Evolutionary conservation across 2,329 filamentous ascomycete genomes (phyloP), one percentile per base, ranked within the genome.

Genomic region (Drechslerella coelobrocha): DNA sequence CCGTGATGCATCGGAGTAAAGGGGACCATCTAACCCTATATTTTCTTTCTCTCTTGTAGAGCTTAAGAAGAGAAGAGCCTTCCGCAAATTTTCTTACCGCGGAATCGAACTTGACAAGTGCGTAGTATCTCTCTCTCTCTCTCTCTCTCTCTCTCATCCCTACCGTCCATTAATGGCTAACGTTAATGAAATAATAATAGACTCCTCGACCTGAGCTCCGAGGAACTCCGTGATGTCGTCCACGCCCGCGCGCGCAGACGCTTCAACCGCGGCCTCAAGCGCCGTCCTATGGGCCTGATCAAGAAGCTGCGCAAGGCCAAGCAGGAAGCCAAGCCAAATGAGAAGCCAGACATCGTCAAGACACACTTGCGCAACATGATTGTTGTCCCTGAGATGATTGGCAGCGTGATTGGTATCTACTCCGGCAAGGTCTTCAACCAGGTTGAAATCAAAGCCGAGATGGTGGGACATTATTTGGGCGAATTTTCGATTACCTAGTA

Each of bases 401-500:
- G 94, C 79, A 90, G 86, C 83, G 93, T 99, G 79, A 90, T 99
- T 79, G 94, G 92, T 82, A 94, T 99, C 86, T 99, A 99, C 90
- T 96, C 91, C 77, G 94, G 94, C 81, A 99, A 99, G 89, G 92
- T 97, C 84, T 99, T 99, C 90, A 99, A 99, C 89, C 93, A 97
- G 88, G 92, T 99, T 79, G 94, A 99, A 84, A 94, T 99, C 86
- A 97, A 97, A 89, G 94, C 94, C 79, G 94, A 99, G 88, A 99
- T 99, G 94, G 94, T 99, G 83, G 94, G 94, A 82, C 93, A 97
- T 87, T 97, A 97, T 87, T 87, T 99, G 77, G 94, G 86, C 80
- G 94, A 99, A 85, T 99, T 99, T 88, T 97, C 92, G 77, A 99
- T 99, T 86, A 94, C 93, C 85, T 99, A 99, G 91, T 96, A 90